A percentile compares a stretch with the other conserved stretches of the same genome.
phyloP scores from a whole-genome alignment of 495 filamentous ascomycete species.

The Staphylotrichum tortipilum region DNA sequence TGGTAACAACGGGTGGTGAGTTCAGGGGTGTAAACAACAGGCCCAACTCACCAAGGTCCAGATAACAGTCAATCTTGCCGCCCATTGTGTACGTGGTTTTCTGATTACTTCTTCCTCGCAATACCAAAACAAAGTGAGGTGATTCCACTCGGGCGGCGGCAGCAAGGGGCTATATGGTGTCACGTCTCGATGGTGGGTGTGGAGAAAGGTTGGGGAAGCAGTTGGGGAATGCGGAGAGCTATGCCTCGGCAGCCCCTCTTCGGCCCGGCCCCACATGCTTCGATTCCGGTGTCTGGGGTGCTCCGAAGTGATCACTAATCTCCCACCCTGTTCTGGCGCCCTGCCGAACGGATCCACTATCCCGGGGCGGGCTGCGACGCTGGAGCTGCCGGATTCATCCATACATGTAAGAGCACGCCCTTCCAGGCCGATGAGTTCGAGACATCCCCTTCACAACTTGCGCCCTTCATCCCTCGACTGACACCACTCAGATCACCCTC shows the following conservation, averaged over 20 bases:
- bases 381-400: background rate
- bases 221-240: background rate
- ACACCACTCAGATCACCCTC: background rate
- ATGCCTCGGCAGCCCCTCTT: slow-evolving; percentile 11
- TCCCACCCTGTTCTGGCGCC: too few species aligned
- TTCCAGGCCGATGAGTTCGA: background rate
- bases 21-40: too few species aligned
- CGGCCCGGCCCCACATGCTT: background rate
- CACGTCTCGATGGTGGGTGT: too few species aligned
- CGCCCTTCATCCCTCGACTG: too few species aligned
- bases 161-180: background rate
- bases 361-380: background rate
- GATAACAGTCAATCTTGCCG: slow-evolving; percentile 53
- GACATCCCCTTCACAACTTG: background rate
- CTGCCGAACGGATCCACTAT: background rate
- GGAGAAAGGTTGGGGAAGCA: too few species aligned
- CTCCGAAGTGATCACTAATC: slow-evolving; percentile 14
- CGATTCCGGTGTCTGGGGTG: too few species aligned
- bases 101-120: background rate
- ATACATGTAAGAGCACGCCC: background rate
- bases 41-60: slow-evolving; percentile 24
- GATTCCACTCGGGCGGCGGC: too few species aligned
- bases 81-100: slow-evolving; percentile 32
- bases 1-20: background rate
- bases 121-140: background rate